Percentiles rank a stretch among this genome's conserved stretches.
Conservation (phyloP, 306 rosid species). For the Benincasa hispida region DNA sequence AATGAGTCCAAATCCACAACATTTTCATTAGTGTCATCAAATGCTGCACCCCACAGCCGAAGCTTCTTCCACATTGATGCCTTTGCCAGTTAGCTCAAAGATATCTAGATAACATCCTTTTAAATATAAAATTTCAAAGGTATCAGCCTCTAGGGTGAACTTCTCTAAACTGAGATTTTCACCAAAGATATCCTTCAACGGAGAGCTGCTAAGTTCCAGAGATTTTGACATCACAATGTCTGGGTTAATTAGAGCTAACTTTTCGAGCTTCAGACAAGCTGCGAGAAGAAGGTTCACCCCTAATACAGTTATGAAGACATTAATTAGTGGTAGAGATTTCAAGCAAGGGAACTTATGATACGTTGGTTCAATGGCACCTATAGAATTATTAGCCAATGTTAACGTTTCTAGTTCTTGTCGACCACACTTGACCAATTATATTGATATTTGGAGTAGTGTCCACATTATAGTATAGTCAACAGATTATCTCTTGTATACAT, state of each 20-base stretch:
- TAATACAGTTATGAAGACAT: slow-evolving; percentile 46
- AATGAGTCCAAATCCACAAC: slow-evolving; percentile 55
- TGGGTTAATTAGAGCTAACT: slow-evolving; percentile 44
- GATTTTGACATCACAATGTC: slow-evolving; percentile 65
- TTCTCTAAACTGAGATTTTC: slow-evolving; percentile 53
- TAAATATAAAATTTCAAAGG: slow-evolving; percentile 40
- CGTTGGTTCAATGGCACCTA: slow-evolving; percentile 57
- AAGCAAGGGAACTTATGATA: slow-evolving; percentile 60
- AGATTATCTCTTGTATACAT: slow-evolving; percentile 53
- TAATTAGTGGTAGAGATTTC: slow-evolving; percentile 50
- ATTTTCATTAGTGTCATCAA: slow-evolving; percentile 56
- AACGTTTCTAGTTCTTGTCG: slow-evolving; percentile 54
- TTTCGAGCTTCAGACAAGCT: slow-evolving; percentile 47
- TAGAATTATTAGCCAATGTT: slow-evolving; percentile 50
- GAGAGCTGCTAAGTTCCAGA: slow-evolving; percentile 47
- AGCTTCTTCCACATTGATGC: slow-evolving; percentile 44
- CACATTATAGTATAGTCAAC: slow-evolving; percentile 42
- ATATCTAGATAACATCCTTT: slow-evolving; percentile 46
- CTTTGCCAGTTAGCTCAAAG: slow-evolving; percentile 46
- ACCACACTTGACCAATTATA: slow-evolving; percentile 57
- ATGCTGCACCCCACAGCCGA: slow-evolving; percentile 55
- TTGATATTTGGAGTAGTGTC: slow-evolving; percentile 41
- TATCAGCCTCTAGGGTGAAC: slow-evolving; percentile 37
- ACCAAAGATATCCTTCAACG: slow-evolving; percentile 50
- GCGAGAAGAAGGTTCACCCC: slow-evolving; percentile 61